A percentile compares a stretch with the other conserved stretches of the same genome.
phyloP scores from a whole-genome alignment of 805 yeast species.

The Candida gorgasii region DNA sequence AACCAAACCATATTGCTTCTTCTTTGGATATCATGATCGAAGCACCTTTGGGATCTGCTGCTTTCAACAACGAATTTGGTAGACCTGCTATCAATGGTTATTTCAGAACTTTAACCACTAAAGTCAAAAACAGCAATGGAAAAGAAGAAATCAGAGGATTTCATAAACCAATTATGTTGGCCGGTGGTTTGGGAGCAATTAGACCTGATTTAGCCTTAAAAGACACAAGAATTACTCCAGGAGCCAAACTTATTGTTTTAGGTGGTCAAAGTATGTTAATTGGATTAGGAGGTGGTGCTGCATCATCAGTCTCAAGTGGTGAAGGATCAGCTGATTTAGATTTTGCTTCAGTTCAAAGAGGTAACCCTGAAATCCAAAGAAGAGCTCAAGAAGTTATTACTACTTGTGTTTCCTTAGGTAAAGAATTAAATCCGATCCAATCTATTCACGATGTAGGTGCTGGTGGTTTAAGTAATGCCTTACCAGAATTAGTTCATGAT shows the following conservation, averaged over 20 bases:
- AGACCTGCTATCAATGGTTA: conserved; percentile 97
- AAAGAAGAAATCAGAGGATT: conserved; percentile 84
- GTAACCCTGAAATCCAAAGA: conserved; percentile 98
- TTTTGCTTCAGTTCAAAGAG: conserved; percentile 98
- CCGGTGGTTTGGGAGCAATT: conserved; percentile 98
- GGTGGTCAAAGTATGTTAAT: conserved; percentile 98
- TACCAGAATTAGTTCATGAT: conserved; percentile 97
- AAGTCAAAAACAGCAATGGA: conserved; percentile 61
- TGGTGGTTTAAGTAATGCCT: conserved; percentile 96
- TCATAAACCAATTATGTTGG: conserved; percentile 99
- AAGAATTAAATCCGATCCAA: conserved; percentile 70
- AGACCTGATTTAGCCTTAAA: conserved; percentile 92
- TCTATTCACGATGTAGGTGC: conserved; percentile 99
- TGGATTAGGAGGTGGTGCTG: conserved; percentile 99
- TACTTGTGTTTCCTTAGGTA: conserved; percentile 83
- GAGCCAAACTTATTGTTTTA: conserved; percentile 84
- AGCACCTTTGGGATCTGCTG: conserved; percentile 97
- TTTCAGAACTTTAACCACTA: conserved; percentile 90
- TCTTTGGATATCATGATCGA: conserved; percentile 93
- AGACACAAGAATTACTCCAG: conserved; percentile 85
- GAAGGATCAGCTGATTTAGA: conserved; percentile 95
- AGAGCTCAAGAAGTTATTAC: conserved; percentile 98
- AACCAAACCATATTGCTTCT: conserved; percentile 90
- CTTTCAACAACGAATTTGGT: conserved; percentile 98
- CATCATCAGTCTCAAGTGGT: conserved; percentile 94